A percentile compares a stretch with the other conserved stretches of the same genome.
phyloP scores from a whole-genome alignment of 73 alveolate species.

The Paramecium pentaurelia region DNA sequence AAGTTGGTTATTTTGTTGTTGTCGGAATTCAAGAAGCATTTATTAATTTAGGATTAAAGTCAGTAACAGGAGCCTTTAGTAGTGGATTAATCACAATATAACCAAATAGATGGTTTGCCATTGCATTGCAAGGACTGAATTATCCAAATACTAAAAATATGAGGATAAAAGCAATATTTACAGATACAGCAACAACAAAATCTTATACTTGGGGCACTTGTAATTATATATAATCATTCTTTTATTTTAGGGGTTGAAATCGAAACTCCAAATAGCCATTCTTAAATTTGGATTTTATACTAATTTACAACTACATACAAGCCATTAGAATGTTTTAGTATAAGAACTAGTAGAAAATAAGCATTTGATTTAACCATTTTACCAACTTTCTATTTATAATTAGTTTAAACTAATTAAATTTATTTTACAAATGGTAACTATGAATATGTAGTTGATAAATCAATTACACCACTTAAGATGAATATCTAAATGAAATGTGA shows the following conservation, averaged over 20 bases:
- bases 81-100: background rate
- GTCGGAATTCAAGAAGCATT: background rate
- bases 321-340: background rate
- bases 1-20: background rate
- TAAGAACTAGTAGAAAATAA: background rate
- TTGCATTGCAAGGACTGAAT: background rate
- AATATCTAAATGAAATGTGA: background rate
- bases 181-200: background rate
- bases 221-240: no score
- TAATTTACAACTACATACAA: background rate
- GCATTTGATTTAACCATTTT: no score
- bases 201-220: background rate
- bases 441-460: background rate
- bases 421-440: background rate
- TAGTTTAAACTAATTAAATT: no score
- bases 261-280: background rate
- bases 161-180: background rate
- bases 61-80: background rate
- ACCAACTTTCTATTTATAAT: background rate
- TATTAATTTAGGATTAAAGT: background rate
- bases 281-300: background rate
- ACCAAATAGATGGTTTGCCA: background rate
- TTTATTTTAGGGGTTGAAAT: no score
- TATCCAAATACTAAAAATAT: background rate
- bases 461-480: background rate